Evolutionary conservation across 1,139 yeast species (phyloP).

Genomic region (Yarrowia galli): DNA sequence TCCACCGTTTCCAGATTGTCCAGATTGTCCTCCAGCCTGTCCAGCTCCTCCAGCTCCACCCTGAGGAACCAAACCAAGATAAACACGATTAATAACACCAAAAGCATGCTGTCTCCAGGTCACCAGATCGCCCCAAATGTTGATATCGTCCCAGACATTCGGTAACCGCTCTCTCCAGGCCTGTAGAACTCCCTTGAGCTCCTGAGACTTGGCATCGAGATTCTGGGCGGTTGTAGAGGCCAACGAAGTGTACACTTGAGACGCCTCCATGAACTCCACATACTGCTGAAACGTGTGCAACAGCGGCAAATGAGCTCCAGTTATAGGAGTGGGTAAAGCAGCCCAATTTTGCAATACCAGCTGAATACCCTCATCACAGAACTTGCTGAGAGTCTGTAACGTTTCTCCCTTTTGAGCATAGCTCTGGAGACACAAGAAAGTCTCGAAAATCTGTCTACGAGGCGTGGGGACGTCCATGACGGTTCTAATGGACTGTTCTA

Average conservation of each 20-base stretch:
- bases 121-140: conserved; percentile 95
- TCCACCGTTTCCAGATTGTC: too few relatives aligned
- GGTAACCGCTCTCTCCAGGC: conserved; percentile 99
- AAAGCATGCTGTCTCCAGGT: conserved; percentile 99
- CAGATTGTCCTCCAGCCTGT: conserved; percentile 71
- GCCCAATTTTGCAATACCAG: conserved; percentile 93
- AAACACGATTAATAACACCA: conserved; percentile 93
- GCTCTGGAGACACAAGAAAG: conserved; percentile 90
- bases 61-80: conserved; percentile 85
- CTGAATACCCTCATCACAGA: conserved; percentile 97
- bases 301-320: conserved; percentile 87
- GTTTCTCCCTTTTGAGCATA: conserved; percentile 90
- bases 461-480: conserved; percentile 99
- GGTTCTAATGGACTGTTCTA: conserved; percentile 92
- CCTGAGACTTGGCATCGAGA: conserved; percentile 90
- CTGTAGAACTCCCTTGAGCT: conserved; percentile 88
- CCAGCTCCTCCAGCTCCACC: conserved; percentile 52
- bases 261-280: conserved; percentile 97
- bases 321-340: conserved; percentile 76
- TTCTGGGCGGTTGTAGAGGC: conserved; percentile 92
- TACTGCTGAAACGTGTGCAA: conserved; percentile 96
- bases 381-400: conserved; percentile 74
- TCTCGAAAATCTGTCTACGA: conserved; percentile 91
- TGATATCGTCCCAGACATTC: conserved; percentile 95
- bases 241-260: conserved; percentile 89